Base-by-base conservation (phyloP, 345 rosid species). In the Cardamine chenopodiifolia region DNA sequence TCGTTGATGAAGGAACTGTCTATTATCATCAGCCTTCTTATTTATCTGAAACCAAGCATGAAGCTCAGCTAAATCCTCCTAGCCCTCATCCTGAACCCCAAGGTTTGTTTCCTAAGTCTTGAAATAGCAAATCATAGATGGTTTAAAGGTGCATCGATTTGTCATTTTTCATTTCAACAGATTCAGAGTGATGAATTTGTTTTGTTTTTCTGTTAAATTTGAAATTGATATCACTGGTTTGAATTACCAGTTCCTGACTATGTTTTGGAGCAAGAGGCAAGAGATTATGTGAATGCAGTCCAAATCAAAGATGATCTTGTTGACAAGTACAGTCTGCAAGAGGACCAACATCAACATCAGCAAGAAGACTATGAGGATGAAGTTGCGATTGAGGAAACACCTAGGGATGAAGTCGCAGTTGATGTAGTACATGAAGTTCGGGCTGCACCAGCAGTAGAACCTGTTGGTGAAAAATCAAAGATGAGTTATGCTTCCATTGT, bases 401-500 rank as follows among this genome's bases (percentile, higher is more conserved):
- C 82, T 62, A 76, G 68, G 9, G 97, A 89, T 62, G 96, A 87
- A 73, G 79, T 71, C 56, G 69, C 70, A 55, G 82, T 83, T 52
- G 82, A 82, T 55, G 77, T 77, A 8, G 80, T 85, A 70, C 90
- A 84, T 50, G 85, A 87, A 39, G 53, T 80, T 14, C 80, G 80
- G 9, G 78, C 85, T 69, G 73, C 79, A 50, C 79, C 82, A 19
- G 60, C 58, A 20, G 96, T 89, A 71, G 97, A 90, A 82, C 84
- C 89, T 10, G 80, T 56, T 29, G 95, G 75, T 77, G 97, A 95
- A 70, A 83, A 84, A 50, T 68, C 73, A 12, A 89, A 81, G 85
- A 90, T 82, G 84, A 95, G 96, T 35, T 95, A 86, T 40, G 99
- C 99, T 57, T 87, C 97, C 32, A 90, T 95, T 59, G 99, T 95